phyloP scores from a whole-genome alignment of 2,329 filamentous ascomycete species.

The Penicillium italicum region DNA sequence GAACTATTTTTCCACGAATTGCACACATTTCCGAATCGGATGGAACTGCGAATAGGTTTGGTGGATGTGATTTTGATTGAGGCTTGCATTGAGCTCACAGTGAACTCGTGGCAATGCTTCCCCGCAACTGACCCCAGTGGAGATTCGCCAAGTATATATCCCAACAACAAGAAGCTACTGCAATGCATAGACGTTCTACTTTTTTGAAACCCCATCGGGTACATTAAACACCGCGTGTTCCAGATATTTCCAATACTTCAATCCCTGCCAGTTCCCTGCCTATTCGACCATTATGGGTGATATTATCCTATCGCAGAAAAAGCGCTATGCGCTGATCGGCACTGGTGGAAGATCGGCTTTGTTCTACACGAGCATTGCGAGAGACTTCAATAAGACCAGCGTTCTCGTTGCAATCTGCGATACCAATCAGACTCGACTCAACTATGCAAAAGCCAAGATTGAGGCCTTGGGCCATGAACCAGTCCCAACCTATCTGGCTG shows the following conservation, averaged over 20 bases:
- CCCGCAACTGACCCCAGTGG: neutral
- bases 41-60: neutral
- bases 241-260: too few relatives aligned
- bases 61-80: neutral
- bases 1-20: neutral
- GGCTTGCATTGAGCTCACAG: neutral
- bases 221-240: neutral
- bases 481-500: constrained; percentile 54
- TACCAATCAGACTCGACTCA: constrained; percentile 20
- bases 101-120: neutral
- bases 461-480: constrained; percentile 43
- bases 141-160: neutral
- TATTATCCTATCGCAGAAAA: constrained; percentile 15
- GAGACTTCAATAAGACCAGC: constrained; percentile 15
- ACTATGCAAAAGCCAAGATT: constrained; percentile 16
- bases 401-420: constrained; percentile 18
- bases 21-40: neutral
- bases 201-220: neutral
- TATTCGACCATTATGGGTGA: neutral
- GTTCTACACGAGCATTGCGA: constrained; percentile 19
- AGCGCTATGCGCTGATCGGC: constrained; percentile 24
- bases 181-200: too few relatives aligned
- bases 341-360: constrained; percentile 25
- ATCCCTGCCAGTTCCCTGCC: rapidly evolving
- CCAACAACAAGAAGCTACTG: neutral